Percentiles rank a stretch among this genome's conserved stretches.
These are phyloP conservation scores for Suhomyces canberraensis DNA, from an alignment of 805 yeast species.

Conservation along the genomic window DNA sequence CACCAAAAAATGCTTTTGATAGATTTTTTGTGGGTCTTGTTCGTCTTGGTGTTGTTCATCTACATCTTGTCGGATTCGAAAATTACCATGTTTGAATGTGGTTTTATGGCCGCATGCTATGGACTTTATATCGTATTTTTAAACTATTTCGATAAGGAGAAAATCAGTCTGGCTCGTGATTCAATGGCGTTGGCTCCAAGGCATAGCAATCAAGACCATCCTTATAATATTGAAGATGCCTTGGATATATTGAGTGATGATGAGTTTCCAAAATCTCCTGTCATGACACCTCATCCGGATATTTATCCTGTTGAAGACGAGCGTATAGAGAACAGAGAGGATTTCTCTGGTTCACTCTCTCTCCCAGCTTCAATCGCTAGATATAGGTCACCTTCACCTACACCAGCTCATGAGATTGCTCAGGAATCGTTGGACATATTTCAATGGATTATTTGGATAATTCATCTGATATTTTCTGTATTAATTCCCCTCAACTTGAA, in stretches of 20 bases:
- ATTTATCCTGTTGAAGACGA: background rate
- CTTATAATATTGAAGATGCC: constrained; percentile 22
- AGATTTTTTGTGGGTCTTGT: constrained; percentile 30
- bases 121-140: constrained; percentile 23
- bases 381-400: background rate
- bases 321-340: background rate
- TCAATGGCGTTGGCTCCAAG: background rate
- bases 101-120: constrained; percentile 22
- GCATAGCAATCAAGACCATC: constrained; percentile 6
- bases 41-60: constrained; percentile 24
- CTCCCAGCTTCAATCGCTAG: background rate
- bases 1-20: constrained; percentile 17
- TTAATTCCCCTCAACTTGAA: constrained; percentile 14
- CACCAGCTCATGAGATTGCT: background rate
- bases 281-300: background rate
- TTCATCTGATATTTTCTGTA: constrained; percentile 11
- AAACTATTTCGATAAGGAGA: constrained; percentile 10
- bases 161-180: constrained; percentile 1
- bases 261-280: constrained; percentile 6
- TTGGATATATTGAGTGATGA: constrained; percentile 18
- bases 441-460: constrained; percentile 7
- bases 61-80: constrained; percentile 32
- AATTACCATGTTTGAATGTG: constrained; percentile 30
- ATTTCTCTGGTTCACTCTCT: background rate
- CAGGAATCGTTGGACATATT: constrained; percentile 5